Percentiles rank a stretch among this genome's conserved stretches.
These are phyloP conservation scores for Mucor mucedo DNA, from an alignment of 371 early-diverging fungal species.

Conservation along the genomic window DNA sequence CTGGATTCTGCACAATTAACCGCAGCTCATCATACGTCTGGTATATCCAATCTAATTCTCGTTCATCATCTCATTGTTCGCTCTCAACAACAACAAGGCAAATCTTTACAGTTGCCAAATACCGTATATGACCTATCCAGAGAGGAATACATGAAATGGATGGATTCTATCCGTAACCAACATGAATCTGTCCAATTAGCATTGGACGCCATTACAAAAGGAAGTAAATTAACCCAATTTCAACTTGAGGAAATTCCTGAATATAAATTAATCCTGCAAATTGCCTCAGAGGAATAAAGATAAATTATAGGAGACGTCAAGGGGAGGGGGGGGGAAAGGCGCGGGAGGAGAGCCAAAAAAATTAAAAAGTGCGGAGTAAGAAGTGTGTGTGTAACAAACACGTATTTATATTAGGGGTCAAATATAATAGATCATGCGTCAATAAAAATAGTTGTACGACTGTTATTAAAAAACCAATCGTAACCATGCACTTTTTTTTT, in stretches of 20 bases:
- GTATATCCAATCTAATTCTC: slow-evolving; percentile 49
- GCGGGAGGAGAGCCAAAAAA: too few relatives aligned
- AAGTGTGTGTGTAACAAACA: background rate
- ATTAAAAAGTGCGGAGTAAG: background rate
- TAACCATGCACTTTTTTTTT: background rate
- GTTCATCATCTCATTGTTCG: slow-evolving; percentile 68
- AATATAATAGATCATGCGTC: too few relatives aligned
- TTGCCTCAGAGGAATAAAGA: slow-evolving; percentile 27
- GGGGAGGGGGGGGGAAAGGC: background rate
- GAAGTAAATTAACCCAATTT: slow-evolving; percentile 28
- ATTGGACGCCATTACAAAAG: slow-evolving; percentile 37
- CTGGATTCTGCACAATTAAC: slow-evolving; percentile 60
- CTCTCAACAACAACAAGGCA: slow-evolving; percentile 48
- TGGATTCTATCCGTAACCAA: slow-evolving; percentile 53
- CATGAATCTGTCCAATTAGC: slow-evolving; percentile 47
- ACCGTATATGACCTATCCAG: slow-evolving; percentile 58
- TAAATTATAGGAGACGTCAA: background rate
- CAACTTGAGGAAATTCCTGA: slow-evolving; percentile 39
- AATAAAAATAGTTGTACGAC: background rate
- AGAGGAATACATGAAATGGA: slow-evolving; percentile 67
- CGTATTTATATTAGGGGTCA: too few relatives aligned
- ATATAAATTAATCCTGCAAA: slow-evolving; percentile 35
- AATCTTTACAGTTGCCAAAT: slow-evolving; percentile 57
- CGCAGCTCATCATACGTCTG: slow-evolving; percentile 55
- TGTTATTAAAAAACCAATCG: too few relatives aligned